Conservation (phyloP, 2,329 filamentous ascomycete genomes). For the Lasiodiplodia hormozganensis region DNA sequence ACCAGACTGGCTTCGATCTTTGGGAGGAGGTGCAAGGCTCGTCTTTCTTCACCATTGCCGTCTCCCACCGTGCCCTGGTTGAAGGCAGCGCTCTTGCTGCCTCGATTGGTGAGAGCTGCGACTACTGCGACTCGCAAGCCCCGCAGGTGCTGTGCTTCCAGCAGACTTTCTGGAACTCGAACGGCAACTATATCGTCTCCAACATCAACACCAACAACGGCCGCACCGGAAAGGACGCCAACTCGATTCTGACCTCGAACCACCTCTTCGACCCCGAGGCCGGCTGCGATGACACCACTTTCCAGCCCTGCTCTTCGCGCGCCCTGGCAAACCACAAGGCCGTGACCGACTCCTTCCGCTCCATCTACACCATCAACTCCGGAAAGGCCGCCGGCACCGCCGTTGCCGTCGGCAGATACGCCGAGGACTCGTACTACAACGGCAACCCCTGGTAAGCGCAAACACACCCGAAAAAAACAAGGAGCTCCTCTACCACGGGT, state of each 20-base stretch:
- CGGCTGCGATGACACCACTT: slow-evolving; percentile 48
- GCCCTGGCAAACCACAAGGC: slow-evolving; percentile 45
- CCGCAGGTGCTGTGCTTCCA: slow-evolving; percentile 43
- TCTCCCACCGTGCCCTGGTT: slow-evolving; percentile 44
- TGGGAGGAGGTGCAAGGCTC: slow-evolving; percentile 54
- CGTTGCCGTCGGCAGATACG: slow-evolving; percentile 51
- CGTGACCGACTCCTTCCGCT: slow-evolving; percentile 43
- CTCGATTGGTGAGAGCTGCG: slow-evolving; percentile 46
- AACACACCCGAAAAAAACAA: slow-evolving; percentile 32
- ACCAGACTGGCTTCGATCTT: slow-evolving; percentile 53
- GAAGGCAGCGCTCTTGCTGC: slow-evolving; percentile 45
- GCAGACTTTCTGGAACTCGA: slow-evolving; percentile 46
- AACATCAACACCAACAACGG: slow-evolving; percentile 52
- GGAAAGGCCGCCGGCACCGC: slow-evolving; percentile 34
- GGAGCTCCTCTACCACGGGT: no score
- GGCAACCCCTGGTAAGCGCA: slow-evolving; percentile 53
- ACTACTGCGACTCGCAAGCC: slow-evolving; percentile 48
- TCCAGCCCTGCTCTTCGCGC: slow-evolving; percentile 46
- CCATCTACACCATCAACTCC: slow-evolving; percentile 48
- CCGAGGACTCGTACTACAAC: slow-evolving; percentile 51
- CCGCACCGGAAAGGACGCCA: slow-evolving; percentile 48
- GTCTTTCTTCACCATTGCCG: slow-evolving; percentile 51
- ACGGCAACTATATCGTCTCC: slow-evolving; percentile 46
- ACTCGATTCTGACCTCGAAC: slow-evolving; percentile 47
- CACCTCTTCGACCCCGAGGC: slow-evolving; percentile 36